Percentiles rank a stretch among this genome's conserved stretches.
Evolutionary conservation across 306 rosid genomes (phyloP).

Genomic region (Vigna hirtella): DNA sequence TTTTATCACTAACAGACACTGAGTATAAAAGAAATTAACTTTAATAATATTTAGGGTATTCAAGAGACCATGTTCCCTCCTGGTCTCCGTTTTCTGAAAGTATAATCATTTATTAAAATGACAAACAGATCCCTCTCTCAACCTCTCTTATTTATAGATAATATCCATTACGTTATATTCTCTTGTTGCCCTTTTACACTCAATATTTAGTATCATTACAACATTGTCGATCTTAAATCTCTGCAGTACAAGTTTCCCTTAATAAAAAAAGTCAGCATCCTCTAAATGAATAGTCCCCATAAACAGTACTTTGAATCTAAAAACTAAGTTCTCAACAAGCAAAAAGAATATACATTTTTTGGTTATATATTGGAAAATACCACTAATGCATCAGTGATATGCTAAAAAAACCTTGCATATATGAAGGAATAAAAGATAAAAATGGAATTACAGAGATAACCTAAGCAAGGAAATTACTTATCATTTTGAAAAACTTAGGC

Average conservation of each 20-base stretch:
- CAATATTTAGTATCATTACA: background rate
- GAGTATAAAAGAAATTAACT: background rate
- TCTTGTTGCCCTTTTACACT: too few relatives aligned
- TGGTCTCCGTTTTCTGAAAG: background rate
- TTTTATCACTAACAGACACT: constrained; percentile 16
- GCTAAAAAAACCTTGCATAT: background rate
- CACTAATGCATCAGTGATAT: constrained; percentile 4
- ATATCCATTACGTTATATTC: too few relatives aligned
- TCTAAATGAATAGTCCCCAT: background rate
- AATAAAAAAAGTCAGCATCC: background rate
- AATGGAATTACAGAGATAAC: constrained; percentile 9
- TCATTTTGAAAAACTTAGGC: background rate
- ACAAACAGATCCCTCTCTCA: background rate
- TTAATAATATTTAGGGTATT: background rate
- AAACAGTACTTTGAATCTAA: constrained; percentile 30
- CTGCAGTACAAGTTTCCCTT: background rate
- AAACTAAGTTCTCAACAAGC: constrained; percentile 16
- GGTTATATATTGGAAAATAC: background rate
- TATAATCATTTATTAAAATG: background rate
- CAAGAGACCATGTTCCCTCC: background rate
- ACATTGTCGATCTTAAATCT: background rate
- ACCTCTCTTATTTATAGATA: too few relatives aligned
- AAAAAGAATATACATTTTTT: constrained; percentile 14
- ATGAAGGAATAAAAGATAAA: constrained; percentile 33
- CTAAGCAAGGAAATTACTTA: constrained; percentile 22